Conservation (phyloP, 1,139 yeast genomes). For the Candida smagusa region DNA sequence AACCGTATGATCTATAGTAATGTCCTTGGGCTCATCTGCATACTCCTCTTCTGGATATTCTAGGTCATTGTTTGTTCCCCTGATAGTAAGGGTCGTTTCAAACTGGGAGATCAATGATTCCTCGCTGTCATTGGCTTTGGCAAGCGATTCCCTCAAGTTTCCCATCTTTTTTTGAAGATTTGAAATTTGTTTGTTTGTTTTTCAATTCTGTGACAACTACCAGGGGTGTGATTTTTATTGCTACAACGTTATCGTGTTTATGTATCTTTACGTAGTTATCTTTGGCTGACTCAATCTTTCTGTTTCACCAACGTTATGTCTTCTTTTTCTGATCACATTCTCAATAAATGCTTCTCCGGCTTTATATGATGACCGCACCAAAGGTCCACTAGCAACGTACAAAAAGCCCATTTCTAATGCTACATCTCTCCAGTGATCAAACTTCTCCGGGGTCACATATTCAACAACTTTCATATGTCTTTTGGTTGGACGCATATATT, state of each 20-base stretch:
- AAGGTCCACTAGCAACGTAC: conserved; percentile 96
- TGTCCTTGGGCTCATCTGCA: conserved; percentile 19
- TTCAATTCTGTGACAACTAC: no score
- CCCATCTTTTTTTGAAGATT: conserved; percentile 9
- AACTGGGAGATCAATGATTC: conserved; percentile 47
- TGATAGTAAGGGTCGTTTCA: conserved; percentile 45
- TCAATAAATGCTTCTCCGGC: conserved; percentile 99
- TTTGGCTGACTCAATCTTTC: conserved; percentile 30
- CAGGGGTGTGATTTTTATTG: no score
- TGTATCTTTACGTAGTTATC: no score
- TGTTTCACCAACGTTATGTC: conserved; percentile 47
- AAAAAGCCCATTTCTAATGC: conserved; percentile 91
- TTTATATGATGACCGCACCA: conserved; percentile 93
- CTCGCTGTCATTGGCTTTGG: conserved; percentile 36
- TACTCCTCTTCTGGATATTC: conserved; percentile 18
- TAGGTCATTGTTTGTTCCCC: conserved; percentile 40
- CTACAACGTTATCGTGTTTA: no score
- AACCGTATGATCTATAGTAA: conserved; percentile 44
- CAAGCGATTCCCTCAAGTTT: conserved; percentile 15
- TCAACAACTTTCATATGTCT: conserved; percentile 98
- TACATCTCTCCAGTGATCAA: conserved; percentile 85
- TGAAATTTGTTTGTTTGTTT: no score
- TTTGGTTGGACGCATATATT: conserved; percentile 98
- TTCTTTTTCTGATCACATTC: conserved; percentile 80
- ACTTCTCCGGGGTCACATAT: conserved; percentile 90